These are phyloP conservation scores for Sugiyamaella grinbergsii DNA, from an alignment of 1,139 yeast species.

Conservation along the genomic window DNA sequence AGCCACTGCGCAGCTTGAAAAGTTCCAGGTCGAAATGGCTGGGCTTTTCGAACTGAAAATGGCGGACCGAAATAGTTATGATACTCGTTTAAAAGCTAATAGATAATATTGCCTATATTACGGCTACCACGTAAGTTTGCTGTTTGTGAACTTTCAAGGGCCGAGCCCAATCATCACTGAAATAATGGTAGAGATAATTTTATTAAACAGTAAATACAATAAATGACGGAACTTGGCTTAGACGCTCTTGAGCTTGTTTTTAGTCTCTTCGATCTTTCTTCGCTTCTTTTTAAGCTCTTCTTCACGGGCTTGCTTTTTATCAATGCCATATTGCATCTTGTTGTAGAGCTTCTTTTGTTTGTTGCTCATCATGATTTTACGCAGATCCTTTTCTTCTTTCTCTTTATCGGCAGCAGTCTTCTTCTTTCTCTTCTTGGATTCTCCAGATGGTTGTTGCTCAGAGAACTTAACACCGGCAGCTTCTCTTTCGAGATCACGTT, in stretches of 20 bases:
- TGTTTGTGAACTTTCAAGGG: too few species aligned
- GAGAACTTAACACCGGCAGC: conserved; percentile 82
- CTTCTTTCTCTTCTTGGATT: conserved; percentile 40
- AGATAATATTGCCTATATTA: too few species aligned
- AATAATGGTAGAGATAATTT: too few species aligned
- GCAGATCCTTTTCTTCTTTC: conserved; percentile 82
- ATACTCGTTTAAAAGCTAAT: conserved; percentile 55
- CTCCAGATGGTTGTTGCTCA: conserved; percentile 48
- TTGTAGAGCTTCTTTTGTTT: conserved; percentile 92
- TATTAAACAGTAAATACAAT: conserved; percentile 14
- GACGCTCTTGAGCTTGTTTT: conserved; percentile 50
- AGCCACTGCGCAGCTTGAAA: conserved; percentile 64
- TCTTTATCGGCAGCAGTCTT: conserved; percentile 46
- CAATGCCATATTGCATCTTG: conserved; percentile 92
- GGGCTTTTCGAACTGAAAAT: conserved; percentile 68
- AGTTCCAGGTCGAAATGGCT: conserved; percentile 62
- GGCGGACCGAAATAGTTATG: conserved; percentile 82
- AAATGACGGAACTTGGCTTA: conserved; percentile 10
- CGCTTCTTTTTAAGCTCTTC: conserved; percentile 76
- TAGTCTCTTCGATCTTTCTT: conserved; percentile 71
- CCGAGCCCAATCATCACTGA: too few species aligned
- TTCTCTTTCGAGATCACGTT: conserved; percentile 86
- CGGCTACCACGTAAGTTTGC: too few species aligned
- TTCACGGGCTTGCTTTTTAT: conserved; percentile 78
- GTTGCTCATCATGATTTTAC: conserved; percentile 96